Base-by-base conservation (phyloP, 495 filamentous ascomycete species). In the Penicillium mononematosum region DNA sequence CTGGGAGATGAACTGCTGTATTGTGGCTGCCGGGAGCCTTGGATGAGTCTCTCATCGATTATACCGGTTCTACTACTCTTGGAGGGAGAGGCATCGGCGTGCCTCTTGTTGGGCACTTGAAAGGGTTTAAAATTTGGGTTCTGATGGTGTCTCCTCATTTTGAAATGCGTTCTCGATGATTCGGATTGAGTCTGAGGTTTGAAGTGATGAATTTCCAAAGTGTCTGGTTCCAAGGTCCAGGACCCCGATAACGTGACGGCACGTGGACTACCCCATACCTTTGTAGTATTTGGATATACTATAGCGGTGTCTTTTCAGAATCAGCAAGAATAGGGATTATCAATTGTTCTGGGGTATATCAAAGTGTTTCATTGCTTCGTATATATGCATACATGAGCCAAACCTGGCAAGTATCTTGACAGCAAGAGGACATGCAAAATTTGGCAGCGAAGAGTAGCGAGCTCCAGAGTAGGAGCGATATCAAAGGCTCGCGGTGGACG, bases 331-430 rank as follows among this genome's bases (percentile, higher is more conserved):
- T 36, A 12, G 20, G 16, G 24, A 19, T 19, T 43, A 5, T 14
- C 1, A 46, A 48, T 12, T 25, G 16, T 20, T 32, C 41, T 56
- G 38, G 56, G 53, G 48, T 60, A 62, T 64, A 61, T 60, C 17
- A 54, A 58, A 53, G 44, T 41, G 0, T 62, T 55, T 65, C 61
- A 68, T 67, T 69, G 58, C 59, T 63, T 68, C 65, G 65, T 65
- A 58, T 65, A 67, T 69, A 69, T 67, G 64, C 59, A 63, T 67
- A 65, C 52, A 67, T 65, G 55, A 65, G 45, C 53, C 41, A 55
- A 55, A 17, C 32, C 50, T 49, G 42, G 45, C 11, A 29, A 42
- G n/a, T 8, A 31, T 17, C 24, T 20, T 24, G n/a, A 29, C 34
- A 38, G 36, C 29, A 19, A 55, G 12, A 25, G 44, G 34, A 31